Percentiles rank a stretch among this genome's conserved stretches.
These are phyloP conservation scores for Euptelea pleiosperma DNA, from an alignment of 164 flowering plant species.

Conservation along the genomic window DNA sequence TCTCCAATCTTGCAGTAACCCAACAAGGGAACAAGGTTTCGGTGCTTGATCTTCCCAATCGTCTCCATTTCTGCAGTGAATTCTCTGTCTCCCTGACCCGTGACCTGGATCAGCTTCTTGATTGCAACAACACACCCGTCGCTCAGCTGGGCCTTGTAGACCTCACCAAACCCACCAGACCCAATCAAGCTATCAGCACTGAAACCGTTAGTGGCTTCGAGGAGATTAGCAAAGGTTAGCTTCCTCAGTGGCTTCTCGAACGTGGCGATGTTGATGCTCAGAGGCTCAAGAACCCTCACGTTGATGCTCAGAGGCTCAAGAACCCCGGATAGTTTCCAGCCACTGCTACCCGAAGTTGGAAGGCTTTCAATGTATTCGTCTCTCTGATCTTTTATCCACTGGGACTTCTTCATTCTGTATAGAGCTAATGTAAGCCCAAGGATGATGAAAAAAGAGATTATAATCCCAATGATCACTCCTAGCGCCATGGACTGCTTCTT, in stretches of 20 bases:
- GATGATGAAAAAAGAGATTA: conserved; percentile 41
- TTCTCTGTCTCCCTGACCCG: conserved; percentile 82
- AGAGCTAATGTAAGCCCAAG: conserved; percentile 42
- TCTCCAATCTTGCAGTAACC: conserved; percentile 84
- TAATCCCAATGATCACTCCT: conserved; percentile 54
- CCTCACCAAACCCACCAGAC: conserved; percentile 89
- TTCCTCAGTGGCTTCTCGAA: conserved; percentile 87
- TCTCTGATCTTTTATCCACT: conserved; percentile 37
- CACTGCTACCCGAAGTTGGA: conserved; percentile 69
- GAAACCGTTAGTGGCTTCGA: conserved; percentile 90
- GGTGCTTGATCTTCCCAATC: conserved; percentile 77
- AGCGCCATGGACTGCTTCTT: conserved; percentile 38
- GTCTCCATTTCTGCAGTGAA: conserved; percentile 92
- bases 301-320: conserved; percentile 89
- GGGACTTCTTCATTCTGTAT: conserved; percentile 37
- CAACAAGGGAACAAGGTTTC: conserved; percentile 68
- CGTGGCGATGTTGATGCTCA: conserved; percentile 85
- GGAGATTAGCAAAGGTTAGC: conserved; percentile 79
- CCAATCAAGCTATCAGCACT: conserved; percentile 74
- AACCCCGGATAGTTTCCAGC: conserved; percentile 77
- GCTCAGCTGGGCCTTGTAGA: conserved; percentile 72
- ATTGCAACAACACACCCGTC: conserved; percentile 85
- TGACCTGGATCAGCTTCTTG: conserved; percentile 72
- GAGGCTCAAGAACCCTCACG: conserved; percentile 73
- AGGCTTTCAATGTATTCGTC: conserved; percentile 76